phyloP scores from a whole-genome alignment of 2,329 filamentous ascomycete species.

The Claviceps digitariae region DNA sequence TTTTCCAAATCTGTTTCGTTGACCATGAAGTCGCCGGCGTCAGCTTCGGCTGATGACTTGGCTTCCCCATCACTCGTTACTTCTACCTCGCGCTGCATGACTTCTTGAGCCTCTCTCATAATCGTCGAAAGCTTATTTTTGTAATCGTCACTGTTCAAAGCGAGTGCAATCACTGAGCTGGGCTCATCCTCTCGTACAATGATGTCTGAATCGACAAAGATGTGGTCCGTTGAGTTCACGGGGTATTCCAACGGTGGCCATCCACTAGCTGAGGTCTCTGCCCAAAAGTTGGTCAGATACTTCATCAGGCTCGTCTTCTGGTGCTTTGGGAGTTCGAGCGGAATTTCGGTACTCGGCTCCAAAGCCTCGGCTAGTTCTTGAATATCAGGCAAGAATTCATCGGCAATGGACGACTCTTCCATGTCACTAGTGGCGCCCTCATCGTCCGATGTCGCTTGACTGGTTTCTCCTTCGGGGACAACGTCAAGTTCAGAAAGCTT shows the following conservation, averaged over 20 bases:
- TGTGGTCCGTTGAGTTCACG: constrained; percentile 74
- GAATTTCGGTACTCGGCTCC: constrained; percentile 45
- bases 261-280: constrained; percentile 87
- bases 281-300: constrained; percentile 96
- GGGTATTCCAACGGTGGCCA: constrained; percentile 92
- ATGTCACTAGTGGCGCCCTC: constrained; percentile 58
- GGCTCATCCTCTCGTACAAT: constrained; percentile 96
- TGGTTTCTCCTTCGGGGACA: constrained; percentile 16
- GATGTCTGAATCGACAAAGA: constrained; percentile 93
- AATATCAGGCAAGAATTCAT: constrained; percentile 53
- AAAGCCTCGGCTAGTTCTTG: constrained; percentile 50
- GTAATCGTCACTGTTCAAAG: constrained; percentile 79
- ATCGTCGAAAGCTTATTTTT: constrained; percentile 62
- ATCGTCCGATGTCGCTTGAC: constrained; percentile 51
- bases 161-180: constrained; percentile 88
- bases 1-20: constrained; percentile 69
- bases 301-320: constrained; percentile 91
- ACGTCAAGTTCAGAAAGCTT: constrained; percentile 18
- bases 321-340: constrained; percentile 73
- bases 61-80: constrained; percentile 15
- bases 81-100: constrained; percentile 24
- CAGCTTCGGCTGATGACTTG: constrained; percentile 19
- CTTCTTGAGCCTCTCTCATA: constrained; percentile 35
- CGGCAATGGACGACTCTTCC: constrained; percentile 57
- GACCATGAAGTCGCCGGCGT: constrained; percentile 25